Conservation (phyloP, 2,329 filamentous ascomycete species). For the Phaeosphaeria sp. region DNA sequence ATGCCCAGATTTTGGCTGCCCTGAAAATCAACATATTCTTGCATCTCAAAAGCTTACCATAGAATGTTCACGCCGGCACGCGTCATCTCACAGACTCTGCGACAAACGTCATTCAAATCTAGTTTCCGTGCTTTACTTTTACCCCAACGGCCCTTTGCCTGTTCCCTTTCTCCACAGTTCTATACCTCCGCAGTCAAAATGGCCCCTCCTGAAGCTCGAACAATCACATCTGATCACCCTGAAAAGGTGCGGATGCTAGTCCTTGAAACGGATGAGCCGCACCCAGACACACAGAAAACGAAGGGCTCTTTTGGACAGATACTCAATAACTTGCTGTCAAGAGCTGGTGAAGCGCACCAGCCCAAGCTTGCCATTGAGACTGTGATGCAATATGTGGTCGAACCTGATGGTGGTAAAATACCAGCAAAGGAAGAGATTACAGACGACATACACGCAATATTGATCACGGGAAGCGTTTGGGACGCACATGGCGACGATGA, state of each 20-base stretch:
- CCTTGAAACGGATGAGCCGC: conserved; percentile 65
- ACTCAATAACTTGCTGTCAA: conserved; percentile 58
- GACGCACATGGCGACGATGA: conserved; percentile 55
- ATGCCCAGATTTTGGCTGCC: conserved; percentile 2
- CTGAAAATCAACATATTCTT: background rate
- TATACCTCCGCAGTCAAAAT: conserved; percentile 16
- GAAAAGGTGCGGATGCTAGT: conserved; percentile 58
- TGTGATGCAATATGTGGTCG: conserved; percentile 62
- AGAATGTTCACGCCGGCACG: conserved; percentile 18
- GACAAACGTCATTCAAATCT: conserved; percentile 8
- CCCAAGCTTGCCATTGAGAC: conserved; percentile 64
- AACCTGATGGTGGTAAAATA: conserved; percentile 47
- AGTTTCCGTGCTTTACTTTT: background rate
- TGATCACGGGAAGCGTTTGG: conserved; percentile 57
- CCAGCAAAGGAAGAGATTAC: conserved; percentile 58
- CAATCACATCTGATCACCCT: conserved; percentile 29
- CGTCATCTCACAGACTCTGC: conserved; percentile 15
- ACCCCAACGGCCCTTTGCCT: background rate
- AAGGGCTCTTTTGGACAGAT: conserved; percentile 64
- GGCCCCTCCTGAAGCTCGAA: conserved; percentile 31
- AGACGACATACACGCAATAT: conserved; percentile 50
- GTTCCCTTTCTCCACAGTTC: conserved; percentile 4
- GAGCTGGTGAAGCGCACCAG: conserved; percentile 60
- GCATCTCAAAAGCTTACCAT: conserved; percentile 2
- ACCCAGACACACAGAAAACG: conserved; percentile 58